phyloP scores from a whole-genome alignment of 345 rosid genomes.

The Ailanthus altissimus region DNA sequence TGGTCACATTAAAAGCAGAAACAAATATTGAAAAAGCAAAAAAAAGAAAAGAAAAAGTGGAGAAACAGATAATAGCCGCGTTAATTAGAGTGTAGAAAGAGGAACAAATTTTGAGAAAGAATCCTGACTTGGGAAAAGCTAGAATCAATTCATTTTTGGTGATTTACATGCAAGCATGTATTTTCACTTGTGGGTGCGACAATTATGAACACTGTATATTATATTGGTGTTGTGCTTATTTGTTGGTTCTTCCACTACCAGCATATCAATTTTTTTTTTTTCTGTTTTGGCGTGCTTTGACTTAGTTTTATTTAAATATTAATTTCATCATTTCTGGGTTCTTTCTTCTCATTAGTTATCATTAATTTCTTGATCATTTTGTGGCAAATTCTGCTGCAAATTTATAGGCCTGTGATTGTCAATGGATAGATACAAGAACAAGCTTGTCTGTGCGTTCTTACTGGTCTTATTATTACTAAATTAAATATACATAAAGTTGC shows the following conservation, averaged over 20 bases:
- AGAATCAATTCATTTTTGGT: no score
- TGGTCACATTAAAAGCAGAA: background rate
- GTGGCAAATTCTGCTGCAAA: background rate
- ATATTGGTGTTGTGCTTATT: background rate
- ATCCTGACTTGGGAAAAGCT: background rate
- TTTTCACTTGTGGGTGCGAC: background rate
- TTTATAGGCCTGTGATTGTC: no score
- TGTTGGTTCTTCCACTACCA: no score
- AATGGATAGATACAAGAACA: no score
- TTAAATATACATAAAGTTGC: no score
- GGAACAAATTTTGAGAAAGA: background rate
- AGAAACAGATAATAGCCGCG: no score
- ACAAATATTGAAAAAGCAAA: background rate
- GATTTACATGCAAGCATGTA: background rate
- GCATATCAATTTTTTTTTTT: no score
- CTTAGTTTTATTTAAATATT: background rate
- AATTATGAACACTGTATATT: background rate
- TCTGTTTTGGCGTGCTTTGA: conserved; percentile 19
- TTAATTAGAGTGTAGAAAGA: no score
- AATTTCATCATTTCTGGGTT: background rate
- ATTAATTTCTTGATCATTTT: background rate
- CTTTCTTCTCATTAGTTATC: background rate
- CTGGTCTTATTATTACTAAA: no score
- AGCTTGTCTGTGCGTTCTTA: no score
- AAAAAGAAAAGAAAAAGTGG: no score